Evolutionary conservation across 1,284 basidiomycete species (phyloP).

Genomic region (Irpex sp.): DNA sequence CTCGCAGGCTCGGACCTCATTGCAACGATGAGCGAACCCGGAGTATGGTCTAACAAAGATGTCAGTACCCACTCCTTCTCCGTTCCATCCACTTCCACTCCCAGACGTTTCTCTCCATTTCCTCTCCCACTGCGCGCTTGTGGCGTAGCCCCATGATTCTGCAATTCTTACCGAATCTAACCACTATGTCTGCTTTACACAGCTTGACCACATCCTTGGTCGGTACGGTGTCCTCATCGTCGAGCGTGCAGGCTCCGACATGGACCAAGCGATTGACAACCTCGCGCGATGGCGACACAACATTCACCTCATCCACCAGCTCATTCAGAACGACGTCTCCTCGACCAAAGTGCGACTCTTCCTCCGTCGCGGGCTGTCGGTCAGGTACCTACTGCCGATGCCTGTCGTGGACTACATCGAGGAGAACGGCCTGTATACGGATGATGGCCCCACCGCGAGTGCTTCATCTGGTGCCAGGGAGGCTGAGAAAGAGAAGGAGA

Average conservation of each 20-base stretch:
- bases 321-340: conserved; percentile 98
- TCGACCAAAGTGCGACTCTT: conserved; percentile 93
- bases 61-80: conserved; percentile 41
- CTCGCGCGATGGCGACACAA: conserved; percentile 83
- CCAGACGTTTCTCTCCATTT: not conserved
- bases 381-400: conserved; percentile 90
- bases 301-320: conserved; percentile 91
- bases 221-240: conserved; percentile 94
- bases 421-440: conserved; percentile 68
- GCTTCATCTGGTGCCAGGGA: conserved; percentile 20
- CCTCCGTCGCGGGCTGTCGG: conserved; percentile 88
- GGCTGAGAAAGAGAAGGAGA: conserved; percentile 40
- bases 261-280: conserved; percentile 77
- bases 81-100: not conserved
- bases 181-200: conserved; percentile 6
- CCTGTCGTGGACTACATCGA: conserved; percentile 96
- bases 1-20: conserved; percentile 97
- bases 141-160: conserved; percentile 6
- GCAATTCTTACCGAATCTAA: not conserved
- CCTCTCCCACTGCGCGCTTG: not conserved
- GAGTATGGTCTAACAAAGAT: conserved; percentile 95
- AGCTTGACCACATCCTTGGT: conserved; percentile 96
- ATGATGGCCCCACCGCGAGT: conserved; percentile 43
- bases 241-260: conserved; percentile 91
- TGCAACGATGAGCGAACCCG: conserved; percentile 97